Evolutionary conservation across 768 basidiomycete species (phyloP).

Genomic region (Kwoniella botswanensis): DNA sequence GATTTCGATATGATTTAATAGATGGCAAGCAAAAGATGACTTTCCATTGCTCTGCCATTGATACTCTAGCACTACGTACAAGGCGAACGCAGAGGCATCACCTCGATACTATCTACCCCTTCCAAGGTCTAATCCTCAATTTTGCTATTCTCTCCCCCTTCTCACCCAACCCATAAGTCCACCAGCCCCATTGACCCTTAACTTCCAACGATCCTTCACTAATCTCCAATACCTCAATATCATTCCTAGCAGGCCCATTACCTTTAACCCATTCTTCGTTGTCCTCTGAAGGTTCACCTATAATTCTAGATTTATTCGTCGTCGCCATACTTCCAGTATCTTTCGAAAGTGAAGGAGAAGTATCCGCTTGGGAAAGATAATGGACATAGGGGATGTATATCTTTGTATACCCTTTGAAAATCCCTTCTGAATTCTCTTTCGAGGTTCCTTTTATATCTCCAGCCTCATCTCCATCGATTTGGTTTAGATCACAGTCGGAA

Average conservation of each 20-base stretch:
- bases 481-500: not conserved
- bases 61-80: too few relatives aligned
- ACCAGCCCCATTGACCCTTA: conserved; percentile 39
- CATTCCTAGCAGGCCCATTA: conserved; percentile 28
- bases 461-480: not conserved
- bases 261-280: conserved; percentile 30
- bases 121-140: conserved; percentile 30
- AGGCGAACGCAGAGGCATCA: too few relatives aligned
- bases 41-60: too few relatives aligned
- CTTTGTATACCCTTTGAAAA: conserved; percentile 67
- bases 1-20: too few relatives aligned
- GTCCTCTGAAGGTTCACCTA: conserved; percentile 27
- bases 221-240: conserved; percentile 35
- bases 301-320: conserved; percentile 5
- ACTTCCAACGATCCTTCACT: conserved; percentile 37
- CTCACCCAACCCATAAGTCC: conserved; percentile 35
- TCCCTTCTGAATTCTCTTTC: not conserved
- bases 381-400: conserved; percentile 90
- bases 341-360: not conserved
- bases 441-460: not conserved
- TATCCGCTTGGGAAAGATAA: conserved; percentile 72
- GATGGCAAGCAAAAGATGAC: too few relatives aligned
- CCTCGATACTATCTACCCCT: not conserved
- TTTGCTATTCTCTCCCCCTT: conserved; percentile 21
- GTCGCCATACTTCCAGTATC: conserved; percentile 50